These are phyloP conservation scores for Argentina anserina DNA, from an alignment of 306 rosid species.

Conservation along the genomic window DNA sequence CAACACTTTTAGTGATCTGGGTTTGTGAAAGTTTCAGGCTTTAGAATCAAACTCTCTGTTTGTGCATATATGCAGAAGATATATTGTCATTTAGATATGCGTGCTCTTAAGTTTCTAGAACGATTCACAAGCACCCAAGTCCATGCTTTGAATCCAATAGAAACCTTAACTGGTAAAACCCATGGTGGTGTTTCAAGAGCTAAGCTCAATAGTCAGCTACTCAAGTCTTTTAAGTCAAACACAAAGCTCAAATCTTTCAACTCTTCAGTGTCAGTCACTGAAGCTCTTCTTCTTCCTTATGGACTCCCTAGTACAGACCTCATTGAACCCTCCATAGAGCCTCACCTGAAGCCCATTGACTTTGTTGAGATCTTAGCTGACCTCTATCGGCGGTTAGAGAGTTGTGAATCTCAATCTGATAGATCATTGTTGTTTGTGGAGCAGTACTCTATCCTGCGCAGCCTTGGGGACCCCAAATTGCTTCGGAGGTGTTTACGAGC, in stretches of 20 bases:
- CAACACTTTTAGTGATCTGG: constrained; percentile 19
- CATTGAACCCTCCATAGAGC: constrained; percentile 65
- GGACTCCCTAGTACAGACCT: constrained; percentile 55
- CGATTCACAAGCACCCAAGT: constrained; percentile 69
- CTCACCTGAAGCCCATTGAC: constrained; percentile 54
- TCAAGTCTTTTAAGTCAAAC: constrained; percentile 52
- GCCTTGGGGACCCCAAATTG: constrained; percentile 61
- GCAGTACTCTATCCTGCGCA: constrained; percentile 50
- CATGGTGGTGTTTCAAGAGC: constrained; percentile 25
- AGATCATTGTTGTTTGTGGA: constrained; percentile 48
- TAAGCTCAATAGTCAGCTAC: constrained; percentile 37
- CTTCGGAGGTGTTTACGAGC: constrained; percentile 61
- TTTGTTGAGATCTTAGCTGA: constrained; percentile 55
- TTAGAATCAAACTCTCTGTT: not conserved
- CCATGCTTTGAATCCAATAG: constrained; percentile 60
- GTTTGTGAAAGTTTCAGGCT: not conserved
- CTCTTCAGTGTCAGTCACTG: constrained; percentile 31
- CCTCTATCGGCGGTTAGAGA: constrained; percentile 45
- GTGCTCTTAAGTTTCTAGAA: constrained; percentile 56
- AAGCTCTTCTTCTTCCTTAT: constrained; percentile 36
- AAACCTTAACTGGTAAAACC: constrained; percentile 32
- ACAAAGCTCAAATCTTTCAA: constrained; percentile 51
- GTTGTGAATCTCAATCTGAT: constrained; percentile 33
- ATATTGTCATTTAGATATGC: constrained; percentile 40
- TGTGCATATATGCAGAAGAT: constrained; percentile 1